Percentiles rank a stretch among this genome's conserved stretches.
phyloP scores from a whole-genome alignment of 1,284 basidiomycete species.

The Trichosporon sp. region DNA sequence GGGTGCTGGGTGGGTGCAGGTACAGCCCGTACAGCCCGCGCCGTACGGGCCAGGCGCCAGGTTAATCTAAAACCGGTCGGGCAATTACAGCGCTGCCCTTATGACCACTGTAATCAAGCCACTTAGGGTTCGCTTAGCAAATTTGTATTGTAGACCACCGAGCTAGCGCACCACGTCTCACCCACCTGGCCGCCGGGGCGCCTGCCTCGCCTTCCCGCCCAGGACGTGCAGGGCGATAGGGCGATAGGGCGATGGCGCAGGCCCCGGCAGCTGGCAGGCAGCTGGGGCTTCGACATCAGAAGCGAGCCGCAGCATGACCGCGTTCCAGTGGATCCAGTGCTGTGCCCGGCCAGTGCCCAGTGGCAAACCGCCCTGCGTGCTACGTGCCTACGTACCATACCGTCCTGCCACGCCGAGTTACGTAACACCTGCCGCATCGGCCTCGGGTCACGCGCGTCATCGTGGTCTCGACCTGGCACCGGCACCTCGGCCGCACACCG shows the following conservation, averaged over 20 bases:
- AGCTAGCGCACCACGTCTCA: not conserved
- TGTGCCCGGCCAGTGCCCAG: no score
- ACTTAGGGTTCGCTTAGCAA: not conserved
- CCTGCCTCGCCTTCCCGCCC: no score
- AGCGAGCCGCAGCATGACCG: not conserved
- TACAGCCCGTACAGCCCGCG: not conserved
- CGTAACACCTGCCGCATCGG: not conserved
- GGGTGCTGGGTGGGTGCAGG: no score
- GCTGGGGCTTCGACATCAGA: no score
- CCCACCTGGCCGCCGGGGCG: no score
- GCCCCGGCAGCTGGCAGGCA: no score
- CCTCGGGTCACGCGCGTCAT: conserved; percentile 4
- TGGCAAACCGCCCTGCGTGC: not conserved
- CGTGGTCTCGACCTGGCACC: not conserved
- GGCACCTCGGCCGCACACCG: not conserved
- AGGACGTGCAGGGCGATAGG: no score
- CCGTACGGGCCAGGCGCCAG: not conserved
- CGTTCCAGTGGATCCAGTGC: not conserved
- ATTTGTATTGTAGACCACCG: not conserved
- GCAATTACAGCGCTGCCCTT: not conserved
- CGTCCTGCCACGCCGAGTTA: not conserved
- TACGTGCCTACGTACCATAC: not conserved
- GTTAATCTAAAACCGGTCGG: conserved; percentile 1
- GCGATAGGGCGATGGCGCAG: no score
- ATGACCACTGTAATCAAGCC: not conserved